Evolutionary conservation across 2,329 filamentous ascomycete genomes (phyloP).

Genomic region (Calonectria hongkongensis): DNA sequence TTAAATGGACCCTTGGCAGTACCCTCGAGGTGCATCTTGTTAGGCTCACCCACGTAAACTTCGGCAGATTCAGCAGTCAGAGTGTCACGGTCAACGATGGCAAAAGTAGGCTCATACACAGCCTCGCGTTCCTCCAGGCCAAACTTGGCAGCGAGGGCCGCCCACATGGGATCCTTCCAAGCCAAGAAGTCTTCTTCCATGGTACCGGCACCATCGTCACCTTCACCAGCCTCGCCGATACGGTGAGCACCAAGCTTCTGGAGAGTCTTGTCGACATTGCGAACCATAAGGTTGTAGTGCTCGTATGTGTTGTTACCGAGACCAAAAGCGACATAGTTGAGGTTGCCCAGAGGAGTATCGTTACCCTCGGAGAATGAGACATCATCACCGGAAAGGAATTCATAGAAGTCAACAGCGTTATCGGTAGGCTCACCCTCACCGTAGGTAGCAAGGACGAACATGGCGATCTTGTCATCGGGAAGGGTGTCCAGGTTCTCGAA

Average conservation of each 20-base stretch:
- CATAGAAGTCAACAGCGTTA: conserved; percentile 99
- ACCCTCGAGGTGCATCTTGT: conserved; percentile 95
- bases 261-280: conserved; percentile 88
- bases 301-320: conserved; percentile 99
- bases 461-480: conserved; percentile 90
- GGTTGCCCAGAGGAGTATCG: conserved; percentile 84
- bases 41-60: conserved; percentile 96
- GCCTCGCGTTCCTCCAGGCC: conserved; percentile 95
- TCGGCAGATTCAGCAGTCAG: conserved; percentile 84
- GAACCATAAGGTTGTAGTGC: conserved; percentile 99
- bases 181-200: conserved; percentile 99
- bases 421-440: conserved; percentile 99
- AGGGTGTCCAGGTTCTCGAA: conserved; percentile 94
- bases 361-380: conserved; percentile 84
- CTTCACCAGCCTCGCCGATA: conserved; percentile 93
- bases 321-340: conserved; percentile 96
- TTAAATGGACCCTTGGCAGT: conserved; percentile 92
- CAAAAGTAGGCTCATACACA: conserved; percentile 95
- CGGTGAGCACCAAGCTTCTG: conserved; percentile 88
- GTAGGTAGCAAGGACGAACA: conserved; percentile 98
- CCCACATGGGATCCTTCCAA: conserved; percentile 99
- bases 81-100: conserved; percentile 84
- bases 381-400: conserved; percentile 91
- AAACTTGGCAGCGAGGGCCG: conserved; percentile 87
- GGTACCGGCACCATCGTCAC: conserved; percentile 97